phyloP scores from a whole-genome alignment of 2,329 filamentous ascomycete genomes.

The Verticillium nubilum region DNA sequence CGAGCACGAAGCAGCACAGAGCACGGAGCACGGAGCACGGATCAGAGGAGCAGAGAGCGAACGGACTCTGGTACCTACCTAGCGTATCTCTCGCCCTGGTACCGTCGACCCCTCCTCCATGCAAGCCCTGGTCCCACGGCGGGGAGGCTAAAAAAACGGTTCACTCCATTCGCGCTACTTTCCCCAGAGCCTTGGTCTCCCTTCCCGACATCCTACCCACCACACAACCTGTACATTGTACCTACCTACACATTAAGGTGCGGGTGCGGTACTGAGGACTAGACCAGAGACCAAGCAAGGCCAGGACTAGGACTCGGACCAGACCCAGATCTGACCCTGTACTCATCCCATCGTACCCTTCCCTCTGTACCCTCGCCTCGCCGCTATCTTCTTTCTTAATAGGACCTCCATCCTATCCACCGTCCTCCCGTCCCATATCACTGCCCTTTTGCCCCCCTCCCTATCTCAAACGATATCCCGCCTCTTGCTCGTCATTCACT shows the following conservation, averaged over 20 bases:
- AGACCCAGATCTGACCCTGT: neutral
- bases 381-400: neutral
- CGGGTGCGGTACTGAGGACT: neutral
- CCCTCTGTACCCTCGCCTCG: neutral
- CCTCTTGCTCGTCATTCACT: neutral
- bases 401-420: neutral
- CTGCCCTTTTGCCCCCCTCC: conserved; percentile 1
- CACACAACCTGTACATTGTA: neutral
- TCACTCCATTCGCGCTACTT: conserved; percentile 12
- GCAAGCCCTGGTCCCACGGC: conserved; percentile 8
- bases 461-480: neutral
- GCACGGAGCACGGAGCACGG: too few relatives aligned
- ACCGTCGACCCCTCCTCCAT: conserved; percentile 14
- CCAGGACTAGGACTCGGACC: neutral
- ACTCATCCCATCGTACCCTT: neutral
- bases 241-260: neutral
- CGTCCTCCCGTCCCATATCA: conserved; percentile 3
- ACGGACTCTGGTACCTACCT: neutral
- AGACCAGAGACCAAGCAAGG: neutral
- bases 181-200: conserved; percentile 7
- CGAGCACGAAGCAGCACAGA: neutral
- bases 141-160: conserved; percentile 6
- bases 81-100: neutral
- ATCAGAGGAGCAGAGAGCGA: neutral
- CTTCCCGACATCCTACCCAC: neutral